Conservation (phyloP, 306 rosid genomes). For the Pterocarpus santalinus region DNA sequence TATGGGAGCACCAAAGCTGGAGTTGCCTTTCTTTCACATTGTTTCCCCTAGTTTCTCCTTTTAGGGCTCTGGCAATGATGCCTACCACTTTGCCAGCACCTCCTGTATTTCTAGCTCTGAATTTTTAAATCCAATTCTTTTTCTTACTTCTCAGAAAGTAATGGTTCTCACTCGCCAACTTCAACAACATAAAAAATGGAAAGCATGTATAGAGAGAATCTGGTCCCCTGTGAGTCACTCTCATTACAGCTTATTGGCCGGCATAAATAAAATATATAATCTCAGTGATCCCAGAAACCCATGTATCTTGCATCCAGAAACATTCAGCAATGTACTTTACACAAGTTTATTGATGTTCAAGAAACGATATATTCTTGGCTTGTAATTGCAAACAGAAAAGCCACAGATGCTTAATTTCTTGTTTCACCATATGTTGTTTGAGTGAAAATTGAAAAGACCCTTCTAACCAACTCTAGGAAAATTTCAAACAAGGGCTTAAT, state of each 20-base stretch:
- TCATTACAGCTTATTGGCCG: slow-evolving; percentile 48
- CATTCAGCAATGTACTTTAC: slow-evolving; percentile 40
- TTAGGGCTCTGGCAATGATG: slow-evolving; percentile 66
- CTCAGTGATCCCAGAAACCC: slow-evolving; percentile 48
- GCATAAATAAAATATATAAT: slow-evolving; percentile 37
- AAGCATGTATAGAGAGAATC: slow-evolving; percentile 37
- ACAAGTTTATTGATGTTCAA: slow-evolving; percentile 28
- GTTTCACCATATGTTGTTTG: slow-evolving; percentile 30
- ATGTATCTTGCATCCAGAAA: slow-evolving; percentile 44
- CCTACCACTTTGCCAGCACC: slow-evolving; percentile 51
- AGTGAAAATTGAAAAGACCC: slow-evolving; percentile 35
- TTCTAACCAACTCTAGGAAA: slow-evolving; percentile 23
- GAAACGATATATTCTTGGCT: not conserved
- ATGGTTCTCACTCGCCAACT: slow-evolving; percentile 28
- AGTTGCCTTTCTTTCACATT: slow-evolving; percentile 50
- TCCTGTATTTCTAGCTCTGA: slow-evolving; percentile 43
- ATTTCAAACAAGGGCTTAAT: slow-evolving; percentile 30
- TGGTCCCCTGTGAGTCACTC: too few species aligned
- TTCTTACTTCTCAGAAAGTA: slow-evolving; percentile 26
- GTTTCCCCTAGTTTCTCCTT: slow-evolving; percentile 54
- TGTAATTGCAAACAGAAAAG: slow-evolving; percentile 10
- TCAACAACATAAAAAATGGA: slow-evolving; percentile 36
- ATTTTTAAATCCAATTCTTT: slow-evolving; percentile 28
- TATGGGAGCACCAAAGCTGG: slow-evolving; percentile 35
- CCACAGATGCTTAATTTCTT: slow-evolving; percentile 9